Evolutionary conservation across 129 eudicot species (phyloP).

Genomic region (Arctium lappa): DNA sequence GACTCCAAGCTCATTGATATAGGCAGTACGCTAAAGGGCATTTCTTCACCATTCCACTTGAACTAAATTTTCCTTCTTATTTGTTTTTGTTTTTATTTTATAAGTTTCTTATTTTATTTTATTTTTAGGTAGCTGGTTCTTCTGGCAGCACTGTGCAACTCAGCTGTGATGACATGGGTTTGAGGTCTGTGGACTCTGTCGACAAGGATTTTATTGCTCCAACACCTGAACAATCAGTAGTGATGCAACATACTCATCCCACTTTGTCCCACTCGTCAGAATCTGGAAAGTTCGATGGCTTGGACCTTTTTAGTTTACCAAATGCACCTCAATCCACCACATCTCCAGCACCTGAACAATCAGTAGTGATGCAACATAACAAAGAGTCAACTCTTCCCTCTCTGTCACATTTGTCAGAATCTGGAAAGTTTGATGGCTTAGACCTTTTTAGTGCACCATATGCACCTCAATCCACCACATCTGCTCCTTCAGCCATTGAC

Average conservation of each 20-base stretch:
- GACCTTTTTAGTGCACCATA: conserved; percentile 47
- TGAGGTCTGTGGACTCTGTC: conserved; percentile 40
- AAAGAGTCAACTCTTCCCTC: conserved; percentile 29
- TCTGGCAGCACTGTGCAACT: conserved; percentile 47
- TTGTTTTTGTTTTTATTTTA: not conserved
- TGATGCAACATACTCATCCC: conserved; percentile 20
- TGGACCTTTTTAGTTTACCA: conserved; percentile 59
- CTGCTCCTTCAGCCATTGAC: conserved; percentile 35
- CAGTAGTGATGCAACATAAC: conserved; percentile 17
- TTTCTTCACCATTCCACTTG: not conserved
- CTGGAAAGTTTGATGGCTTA: conserved; percentile 31
- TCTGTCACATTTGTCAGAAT: conserved; percentile 21
- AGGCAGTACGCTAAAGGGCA: not conserved
- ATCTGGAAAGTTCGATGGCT: conserved; percentile 33
- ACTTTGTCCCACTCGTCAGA: conserved; percentile 30
- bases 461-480: conserved; percentile 37
- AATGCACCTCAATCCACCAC: conserved; percentile 31
- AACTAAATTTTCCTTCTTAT: too few species aligned
- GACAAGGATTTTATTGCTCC: conserved; percentile 22
- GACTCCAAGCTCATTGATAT: not conserved
- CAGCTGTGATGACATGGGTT: conserved; percentile 41
- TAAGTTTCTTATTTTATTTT: not conserved
- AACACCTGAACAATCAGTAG: conserved; percentile 24
- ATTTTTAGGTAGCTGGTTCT: conserved; percentile 53
- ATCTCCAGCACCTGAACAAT: conserved; percentile 27